Base-by-base conservation (phyloP, 345 rosid genomes). In the Populus nigra region DNA sequence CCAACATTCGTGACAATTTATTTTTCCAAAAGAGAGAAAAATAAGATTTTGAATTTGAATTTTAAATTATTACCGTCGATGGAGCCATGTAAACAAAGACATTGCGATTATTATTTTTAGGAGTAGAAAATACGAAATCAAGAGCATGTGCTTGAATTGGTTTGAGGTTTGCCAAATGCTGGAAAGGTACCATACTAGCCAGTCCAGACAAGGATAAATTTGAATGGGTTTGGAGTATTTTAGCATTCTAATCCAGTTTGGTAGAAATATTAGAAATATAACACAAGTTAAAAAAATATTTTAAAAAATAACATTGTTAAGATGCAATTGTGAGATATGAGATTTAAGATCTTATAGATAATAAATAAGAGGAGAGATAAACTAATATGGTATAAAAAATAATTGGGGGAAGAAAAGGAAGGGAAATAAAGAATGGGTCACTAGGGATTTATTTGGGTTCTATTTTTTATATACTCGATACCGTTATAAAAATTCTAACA, bases 401-500 rank as follows among this genome's bases (percentile, higher is more conserved):
- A 4, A 33, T 2, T 33, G 0, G 33, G 33, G 33, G 3, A 31
- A 2, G 33, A 31, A 31, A 31, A 31, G 3, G 3, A 31, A 33
- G 0, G 5, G 35, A 33, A 33, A 33, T 33, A 4, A 33, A 33
- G 5, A 33, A 33, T 4, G 5, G 0, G 36, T 4, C 5, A 33
- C 0, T 4, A 0, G 1, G 0, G 5, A 4, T 0, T 4, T 33
- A 4, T 33, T 4, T 33, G 0, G 3, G 0, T 5, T 33, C 4
- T 4, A 33, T 33, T 33, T 33, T 33, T 33, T 4, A 33, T 0
- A 4, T 4, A 5, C 0, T 4, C 0, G 0, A 33, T 33, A 33
- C 0, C 0, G 5, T 33, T 33, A 33, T 4, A 33, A 4, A 33
- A 33, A 4, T 33, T 0, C 4, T 0, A 0, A 33, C 1, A 4